phyloP scores from a whole-genome alignment of 1,284 basidiomycete species.

The Fomitiporia mediterranea region DNA sequence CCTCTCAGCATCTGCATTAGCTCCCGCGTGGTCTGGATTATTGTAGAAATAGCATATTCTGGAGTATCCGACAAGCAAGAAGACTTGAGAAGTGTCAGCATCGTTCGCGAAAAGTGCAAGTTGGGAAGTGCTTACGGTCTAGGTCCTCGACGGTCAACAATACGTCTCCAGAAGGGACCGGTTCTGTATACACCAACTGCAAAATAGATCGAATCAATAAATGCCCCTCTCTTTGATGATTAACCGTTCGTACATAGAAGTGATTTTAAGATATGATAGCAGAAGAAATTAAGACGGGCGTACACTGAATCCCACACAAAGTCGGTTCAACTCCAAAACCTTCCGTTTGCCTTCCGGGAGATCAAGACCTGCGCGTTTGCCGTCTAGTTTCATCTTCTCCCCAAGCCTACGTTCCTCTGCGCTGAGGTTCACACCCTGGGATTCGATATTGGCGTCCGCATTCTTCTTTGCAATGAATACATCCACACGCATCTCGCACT shows the following conservation, averaged over 20 bases:
- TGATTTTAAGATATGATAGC: too few relatives aligned
- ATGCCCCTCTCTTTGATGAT: slow-evolving; percentile 1
- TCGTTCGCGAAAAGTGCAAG: slow-evolving; percentile 21
- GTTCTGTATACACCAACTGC: slow-evolving; percentile 56
- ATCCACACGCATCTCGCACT: slow-evolving; percentile 72
- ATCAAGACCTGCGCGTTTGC: slow-evolving; percentile 70
- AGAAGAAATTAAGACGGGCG: slow-evolving; percentile 31
- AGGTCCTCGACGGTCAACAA: slow-evolving; percentile 63
- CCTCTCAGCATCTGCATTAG: not conserved
- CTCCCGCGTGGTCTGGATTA: slow-evolving; percentile 17
- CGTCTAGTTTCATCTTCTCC: slow-evolving; percentile 74
- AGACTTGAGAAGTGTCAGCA: slow-evolving; percentile 24
- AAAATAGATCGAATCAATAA: not conserved
- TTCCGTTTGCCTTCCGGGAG: slow-evolving; percentile 59
- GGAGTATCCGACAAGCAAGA: slow-evolving; percentile 59
- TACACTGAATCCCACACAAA: slow-evolving; percentile 70
- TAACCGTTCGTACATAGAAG: slow-evolving; percentile 38
- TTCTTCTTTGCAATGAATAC: slow-evolving; percentile 66
- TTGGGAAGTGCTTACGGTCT: slow-evolving; percentile 42
- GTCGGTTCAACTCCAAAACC: slow-evolving; percentile 50
- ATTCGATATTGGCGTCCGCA: slow-evolving; percentile 63
- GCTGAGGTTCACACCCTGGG: slow-evolving; percentile 52
- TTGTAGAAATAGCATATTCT: slow-evolving; percentile 64
- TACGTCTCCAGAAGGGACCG: slow-evolving; percentile 67
- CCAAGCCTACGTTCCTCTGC: slow-evolving; percentile 66